These are phyloP conservation scores for Penicillium lagena DNA, from an alignment of 495 filamentous ascomycete species.

Conservation along the genomic window DNA sequence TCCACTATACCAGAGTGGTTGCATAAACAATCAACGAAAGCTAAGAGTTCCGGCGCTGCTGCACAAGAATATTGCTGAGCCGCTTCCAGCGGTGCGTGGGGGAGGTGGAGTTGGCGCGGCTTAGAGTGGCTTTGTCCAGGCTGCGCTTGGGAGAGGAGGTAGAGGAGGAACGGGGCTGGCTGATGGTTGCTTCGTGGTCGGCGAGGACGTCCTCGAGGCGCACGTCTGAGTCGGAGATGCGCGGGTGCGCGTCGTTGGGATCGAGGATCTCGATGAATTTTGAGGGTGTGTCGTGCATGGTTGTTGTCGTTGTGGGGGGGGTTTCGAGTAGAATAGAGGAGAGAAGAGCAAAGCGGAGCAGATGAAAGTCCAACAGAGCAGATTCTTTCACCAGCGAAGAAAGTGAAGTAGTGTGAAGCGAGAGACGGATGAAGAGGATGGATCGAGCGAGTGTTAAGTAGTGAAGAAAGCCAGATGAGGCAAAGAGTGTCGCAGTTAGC, in stretches of 20 bases:
- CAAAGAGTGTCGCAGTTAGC: conserved; percentile 14
- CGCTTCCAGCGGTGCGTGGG: conserved; percentile 37
- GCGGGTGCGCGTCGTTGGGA: conserved; percentile 24
- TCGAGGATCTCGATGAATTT: conserved; percentile 44
- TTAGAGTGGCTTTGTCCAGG: conserved; percentile 21
- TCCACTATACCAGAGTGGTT: background rate
- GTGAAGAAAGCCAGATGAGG: conserved; percentile 1
- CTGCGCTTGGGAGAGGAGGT: conserved; percentile 23
- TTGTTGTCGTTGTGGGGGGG: background rate
- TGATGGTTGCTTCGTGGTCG: conserved; percentile 37
- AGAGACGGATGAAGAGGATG: conserved; percentile 4
- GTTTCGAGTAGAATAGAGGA: too few species aligned
- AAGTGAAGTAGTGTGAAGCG: background rate
- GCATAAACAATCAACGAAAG: background rate
- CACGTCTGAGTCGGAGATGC: conserved; percentile 38
- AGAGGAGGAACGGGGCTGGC: conserved; percentile 35
- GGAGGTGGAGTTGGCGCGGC: conserved; percentile 18
- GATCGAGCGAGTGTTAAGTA: background rate
- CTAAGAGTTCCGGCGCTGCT: conserved; percentile 20
- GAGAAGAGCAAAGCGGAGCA: too few species aligned
- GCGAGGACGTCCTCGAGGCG: conserved; percentile 44
- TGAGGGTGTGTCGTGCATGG: conserved; percentile 38
- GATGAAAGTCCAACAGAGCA: too few species aligned
- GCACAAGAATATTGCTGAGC: conserved; percentile 29
- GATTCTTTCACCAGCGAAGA: too few species aligned